Conservation (phyloP, 345 rosid genomes). For the Chamaenerion angustifolium region DNA sequence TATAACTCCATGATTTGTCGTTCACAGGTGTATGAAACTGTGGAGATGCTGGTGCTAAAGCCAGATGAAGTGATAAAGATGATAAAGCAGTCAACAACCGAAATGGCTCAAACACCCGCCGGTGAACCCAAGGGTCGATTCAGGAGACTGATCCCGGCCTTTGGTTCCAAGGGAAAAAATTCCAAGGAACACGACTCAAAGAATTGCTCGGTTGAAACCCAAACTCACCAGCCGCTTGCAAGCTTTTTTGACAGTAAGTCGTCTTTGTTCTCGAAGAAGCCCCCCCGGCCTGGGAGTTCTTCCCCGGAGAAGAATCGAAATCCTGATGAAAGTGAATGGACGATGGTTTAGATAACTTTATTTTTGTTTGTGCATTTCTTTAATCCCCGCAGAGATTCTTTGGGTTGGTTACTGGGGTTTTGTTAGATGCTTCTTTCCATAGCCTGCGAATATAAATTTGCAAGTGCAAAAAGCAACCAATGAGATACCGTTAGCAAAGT, state of each 20-base stretch:
- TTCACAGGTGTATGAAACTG: conserved; percentile 68
- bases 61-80: conserved; percentile 61
- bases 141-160: conserved; percentile 51
- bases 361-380: neutral
- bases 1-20: neutral
- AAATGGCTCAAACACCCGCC: conserved; percentile 9
- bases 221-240: conserved; percentile 49
- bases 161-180: conserved; percentile 48
- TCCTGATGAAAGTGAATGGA: conserved; percentile 46
- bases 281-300: conserved; percentile 44
- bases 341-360: conserved; percentile 23
- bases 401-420: neutral
- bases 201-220: conserved; percentile 23
- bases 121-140: conserved; percentile 47
- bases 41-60: conserved; percentile 55
- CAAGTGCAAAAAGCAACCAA: too few relatives aligned
- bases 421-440: too few relatives aligned
- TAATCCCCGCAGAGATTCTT: neutral
- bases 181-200: conserved; percentile 30
- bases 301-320: conserved; percentile 10
- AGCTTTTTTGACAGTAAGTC: conserved; percentile 78
- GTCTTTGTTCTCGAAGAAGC: conserved; percentile 57
- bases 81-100: conserved; percentile 21
- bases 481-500: too few relatives aligned
- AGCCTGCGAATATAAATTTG: too few relatives aligned